Evolutionary conservation across 148 eudicot species (phyloP).

Genomic region (Amaranthus palmeri): DNA sequence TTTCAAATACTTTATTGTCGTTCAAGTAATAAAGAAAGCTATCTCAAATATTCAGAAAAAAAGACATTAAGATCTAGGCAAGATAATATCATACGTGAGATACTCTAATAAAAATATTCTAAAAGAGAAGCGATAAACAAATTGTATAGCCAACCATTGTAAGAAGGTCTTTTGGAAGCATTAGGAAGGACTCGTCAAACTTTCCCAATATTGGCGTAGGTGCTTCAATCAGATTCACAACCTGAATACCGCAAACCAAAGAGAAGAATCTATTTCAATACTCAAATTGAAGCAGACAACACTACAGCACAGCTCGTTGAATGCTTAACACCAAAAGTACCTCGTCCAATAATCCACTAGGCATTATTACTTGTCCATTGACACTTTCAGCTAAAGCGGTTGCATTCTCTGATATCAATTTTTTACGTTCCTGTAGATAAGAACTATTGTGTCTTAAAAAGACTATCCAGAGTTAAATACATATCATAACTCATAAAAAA

Average conservation of each 20-base stretch:
- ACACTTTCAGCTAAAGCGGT: constrained; percentile 57
- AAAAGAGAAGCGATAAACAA: neutral
- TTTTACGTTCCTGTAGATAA: constrained; percentile 68
- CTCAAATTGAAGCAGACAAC: neutral
- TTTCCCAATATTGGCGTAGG: constrained; percentile 85
- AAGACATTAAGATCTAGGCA: neutral
- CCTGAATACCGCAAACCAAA: constrained; percentile 37
- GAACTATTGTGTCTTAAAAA: constrained; percentile 12
- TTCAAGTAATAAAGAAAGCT: neutral
- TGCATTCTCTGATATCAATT: constrained; percentile 54
- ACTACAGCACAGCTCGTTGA: neutral
- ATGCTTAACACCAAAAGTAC: constrained; percentile 30
- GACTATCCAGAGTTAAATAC: neutral
- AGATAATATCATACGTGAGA: neutral
- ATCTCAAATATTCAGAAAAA: too few species aligned
- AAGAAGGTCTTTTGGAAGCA: constrained; percentile 90
- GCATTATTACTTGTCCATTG: constrained; percentile 54
- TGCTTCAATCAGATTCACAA: constrained; percentile 93
- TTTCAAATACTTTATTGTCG: neutral
- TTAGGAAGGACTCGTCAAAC: constrained; percentile 72
- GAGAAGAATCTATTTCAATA: constrained; percentile 1
- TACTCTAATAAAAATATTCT: too few species aligned
- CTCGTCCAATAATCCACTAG: constrained; percentile 81
- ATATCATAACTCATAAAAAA: neutral
- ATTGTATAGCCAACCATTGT: constrained; percentile 56